A percentile compares a stretch with the other conserved stretches of the same genome.
Evolutionary conservation across 495 filamentous ascomycete genomes (phyloP).

Genomic region (Stereocaulon alpinum): DNA sequence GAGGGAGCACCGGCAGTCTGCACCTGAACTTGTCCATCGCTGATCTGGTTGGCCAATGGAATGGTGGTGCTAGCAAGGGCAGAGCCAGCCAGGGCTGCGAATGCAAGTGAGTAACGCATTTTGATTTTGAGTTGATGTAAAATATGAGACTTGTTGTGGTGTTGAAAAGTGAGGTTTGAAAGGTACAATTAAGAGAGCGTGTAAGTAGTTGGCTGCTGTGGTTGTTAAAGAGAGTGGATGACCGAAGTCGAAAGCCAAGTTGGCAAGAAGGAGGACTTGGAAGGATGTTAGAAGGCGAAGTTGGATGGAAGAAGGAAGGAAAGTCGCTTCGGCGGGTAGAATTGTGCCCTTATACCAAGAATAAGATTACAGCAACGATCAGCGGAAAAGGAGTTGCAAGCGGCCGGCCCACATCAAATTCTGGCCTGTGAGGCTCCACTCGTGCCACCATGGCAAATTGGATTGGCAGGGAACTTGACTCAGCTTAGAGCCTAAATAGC

Average conservation of each 20-base stretch:
- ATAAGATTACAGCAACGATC: slow-evolving; percentile 8
- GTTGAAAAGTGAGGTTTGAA: slow-evolving; percentile 21
- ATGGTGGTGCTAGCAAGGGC: not conserved
- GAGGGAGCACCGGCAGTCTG: slow-evolving; percentile 4
- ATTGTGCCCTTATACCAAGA: slow-evolving; percentile 14
- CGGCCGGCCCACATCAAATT: slow-evolving; percentile 1
- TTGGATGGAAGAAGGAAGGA: slow-evolving; percentile 22
- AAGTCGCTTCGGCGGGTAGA: slow-evolving; percentile 13
- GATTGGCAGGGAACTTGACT: slow-evolving; percentile 1
- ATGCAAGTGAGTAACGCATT: slow-evolving; percentile 45
- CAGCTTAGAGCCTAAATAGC: not conserved
- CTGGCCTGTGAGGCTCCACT: not conserved
- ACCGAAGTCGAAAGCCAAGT: slow-evolving; percentile 45
- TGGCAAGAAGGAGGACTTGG: slow-evolving; percentile 28
- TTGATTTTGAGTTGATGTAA: slow-evolving; percentile 29
- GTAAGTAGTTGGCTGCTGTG: slow-evolving; percentile 28
- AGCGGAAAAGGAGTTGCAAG: slow-evolving; percentile 22
- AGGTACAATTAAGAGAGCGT: slow-evolving; percentile 35
- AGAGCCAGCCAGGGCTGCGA: slow-evolving; percentile 30
- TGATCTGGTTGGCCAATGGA: slow-evolving; percentile 10
- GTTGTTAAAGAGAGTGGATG: slow-evolving; percentile 39
- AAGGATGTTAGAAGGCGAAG: slow-evolving; percentile 16
- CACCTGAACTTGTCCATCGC: slow-evolving; percentile 22
- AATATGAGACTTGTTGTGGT: slow-evolving; percentile 20
- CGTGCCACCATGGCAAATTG: not conserved